phyloP scores from a whole-genome alignment of 805 yeast genomes.

The Candida khao-thaluensis region DNA sequence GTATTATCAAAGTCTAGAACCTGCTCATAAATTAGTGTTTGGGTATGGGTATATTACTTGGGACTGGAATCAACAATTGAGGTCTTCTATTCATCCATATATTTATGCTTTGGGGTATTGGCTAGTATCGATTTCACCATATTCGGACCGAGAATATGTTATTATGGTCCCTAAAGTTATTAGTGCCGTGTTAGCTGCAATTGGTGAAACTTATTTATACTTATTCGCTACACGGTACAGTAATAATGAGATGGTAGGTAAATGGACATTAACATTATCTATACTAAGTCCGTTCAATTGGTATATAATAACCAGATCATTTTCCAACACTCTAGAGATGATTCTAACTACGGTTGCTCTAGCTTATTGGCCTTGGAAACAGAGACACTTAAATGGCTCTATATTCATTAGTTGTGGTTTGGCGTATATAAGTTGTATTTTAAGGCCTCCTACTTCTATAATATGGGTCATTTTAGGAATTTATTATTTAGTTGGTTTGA shows the following conservation, averaged over 20 bases:
- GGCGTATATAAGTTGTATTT: constrained; percentile 63
- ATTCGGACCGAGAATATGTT: constrained; percentile 33
- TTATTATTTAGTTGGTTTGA: constrained; percentile 9
- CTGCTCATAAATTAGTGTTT: constrained; percentile 74
- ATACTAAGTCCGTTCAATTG: constrained; percentile 75
- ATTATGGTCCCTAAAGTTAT: constrained; percentile 59
- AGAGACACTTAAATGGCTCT: constrained; percentile 1
- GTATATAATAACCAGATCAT: constrained; percentile 77
- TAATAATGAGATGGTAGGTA: constrained; percentile 34
- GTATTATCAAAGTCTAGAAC: constrained; percentile 88
- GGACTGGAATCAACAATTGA: constrained; percentile 83
- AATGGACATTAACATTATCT: constrained; percentile 48
- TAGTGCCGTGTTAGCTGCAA: constrained; percentile 67
- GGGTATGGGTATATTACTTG: constrained; percentile 87
- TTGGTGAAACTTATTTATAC: constrained; percentile 65
- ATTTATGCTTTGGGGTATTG: constrained; percentile 52
- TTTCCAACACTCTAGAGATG: constrained; percentile 82
- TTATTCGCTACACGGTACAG: constrained; percentile 43
- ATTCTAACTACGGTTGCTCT: constrained; percentile 65
- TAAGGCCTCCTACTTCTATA: constrained; percentile 81
- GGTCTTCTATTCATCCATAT: constrained; percentile 81
- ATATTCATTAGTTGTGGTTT: constrained; percentile 39
- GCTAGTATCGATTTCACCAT: constrained; percentile 25
- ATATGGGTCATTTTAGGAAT: constrained; percentile 71
- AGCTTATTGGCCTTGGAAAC: constrained; percentile 68